phyloP scores from a whole-genome alignment of 345 rosid genomes.

The thale cress (Arabidopsis thaliana) region DNA sequence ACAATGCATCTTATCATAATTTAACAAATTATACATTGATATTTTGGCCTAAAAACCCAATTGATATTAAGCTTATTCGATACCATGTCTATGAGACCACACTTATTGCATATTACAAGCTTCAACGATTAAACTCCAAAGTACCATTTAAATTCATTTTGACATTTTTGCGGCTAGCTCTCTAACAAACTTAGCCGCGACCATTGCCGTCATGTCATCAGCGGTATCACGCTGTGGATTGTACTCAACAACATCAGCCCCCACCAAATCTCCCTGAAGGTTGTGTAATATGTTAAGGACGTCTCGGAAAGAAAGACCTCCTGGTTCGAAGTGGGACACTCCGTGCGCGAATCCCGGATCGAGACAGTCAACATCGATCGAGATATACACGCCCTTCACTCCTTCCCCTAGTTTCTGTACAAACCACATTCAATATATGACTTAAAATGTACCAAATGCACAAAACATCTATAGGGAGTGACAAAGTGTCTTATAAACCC shows the following conservation, averaged over 20 bases:
- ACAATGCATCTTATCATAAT: too few species aligned
- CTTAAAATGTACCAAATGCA: not conserved
- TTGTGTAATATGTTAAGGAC: conserved; percentile 88
- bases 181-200: conserved; percentile 96
- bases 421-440: conserved; percentile 4
- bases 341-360: conserved; percentile 99
- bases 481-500: too few species aligned
- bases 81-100: too few species aligned
- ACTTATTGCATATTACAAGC: conserved; percentile 15
- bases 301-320: conserved; percentile 92
- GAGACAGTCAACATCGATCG: conserved; percentile 89
- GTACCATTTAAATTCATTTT: conserved; percentile 45
- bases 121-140: not conserved
- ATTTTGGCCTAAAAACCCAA: too few species aligned
- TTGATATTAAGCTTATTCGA: too few species aligned
- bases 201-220: conserved; percentile 98
- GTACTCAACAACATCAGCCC: conserved; percentile 93
- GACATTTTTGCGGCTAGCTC: conserved; percentile 94
- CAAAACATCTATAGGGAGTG: not conserved
- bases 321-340: conserved; percentile 95
- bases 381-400: conserved; percentile 90
- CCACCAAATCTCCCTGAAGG: conserved; percentile 81
- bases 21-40: too few species aligned
- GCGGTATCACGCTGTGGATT: conserved; percentile 98
- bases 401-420: conserved; percentile 94